Base-by-base conservation (phyloP, 176 grass and related monocot genomes). In the Otatea glauca region DNA sequence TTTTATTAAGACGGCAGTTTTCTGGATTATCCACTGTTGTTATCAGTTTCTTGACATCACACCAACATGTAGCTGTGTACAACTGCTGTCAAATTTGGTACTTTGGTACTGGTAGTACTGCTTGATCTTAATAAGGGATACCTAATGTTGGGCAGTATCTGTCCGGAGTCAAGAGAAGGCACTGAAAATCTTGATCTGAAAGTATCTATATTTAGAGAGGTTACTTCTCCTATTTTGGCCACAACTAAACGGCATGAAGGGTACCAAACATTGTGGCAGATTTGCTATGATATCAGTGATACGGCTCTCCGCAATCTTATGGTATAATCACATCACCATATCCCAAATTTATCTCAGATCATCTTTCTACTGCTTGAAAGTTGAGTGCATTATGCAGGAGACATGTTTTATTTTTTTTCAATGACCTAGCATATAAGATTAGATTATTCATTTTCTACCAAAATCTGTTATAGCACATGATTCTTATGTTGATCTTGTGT, bases 281-380 rank as follows among this genome's bases (percentile, higher is more conserved):
- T 98, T 74, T 98, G 93, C 78, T 98, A 95, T 81, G 96, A 98
- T 74, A 92, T 98, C 80, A 88, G 92, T 87, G 96, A 98, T 89
- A 93, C 93, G 59, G 65, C 72, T 80, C 91, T 98, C 25, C 85
- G 89, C 71, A 92, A 87, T 83, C 88, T 98, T 72, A 98, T 98
- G 96, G 96, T 98, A 98, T 78, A 89, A 86, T 27, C n/a, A 68
- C 21, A 79, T 39, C 7, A 58, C 11, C 23, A 20, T 89, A 64
- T 76, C 29, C 64, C 6, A 79, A 73, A 68, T 77, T 71, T 82
- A 12, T 86, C 25, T 27, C 8, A 9, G 32, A 55, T 72, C 27
- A 65, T 56, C 27, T 86, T 86, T 77, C 20, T 75, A 20, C 63
- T 72, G 54, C 59, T 50, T 79, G 39, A 49, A 37, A 7, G n/a